phyloP scores from a whole-genome alignment of 768 basidiomycete genomes.

The Tricholoma hemisulphureum region DNA sequence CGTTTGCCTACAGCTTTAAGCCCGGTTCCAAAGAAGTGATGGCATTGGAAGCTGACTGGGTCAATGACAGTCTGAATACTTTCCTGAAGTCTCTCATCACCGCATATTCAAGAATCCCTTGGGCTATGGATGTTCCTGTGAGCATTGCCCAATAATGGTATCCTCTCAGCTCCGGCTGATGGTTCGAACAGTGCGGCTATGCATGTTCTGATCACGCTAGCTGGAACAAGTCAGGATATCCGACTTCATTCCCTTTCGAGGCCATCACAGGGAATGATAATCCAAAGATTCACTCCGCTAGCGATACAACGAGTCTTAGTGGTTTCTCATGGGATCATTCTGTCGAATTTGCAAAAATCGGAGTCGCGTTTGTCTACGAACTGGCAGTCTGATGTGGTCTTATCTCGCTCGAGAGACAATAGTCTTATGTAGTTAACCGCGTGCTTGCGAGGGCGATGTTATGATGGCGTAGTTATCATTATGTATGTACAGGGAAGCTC shows the following conservation, averaged over 20 bases:
- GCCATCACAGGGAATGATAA: constrained; percentile 42
- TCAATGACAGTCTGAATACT: constrained; percentile 39
- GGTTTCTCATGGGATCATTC: constrained; percentile 53
- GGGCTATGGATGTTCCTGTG: constrained; percentile 37
- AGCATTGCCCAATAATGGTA: constrained; percentile 12
- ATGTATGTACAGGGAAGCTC: too few relatives aligned
- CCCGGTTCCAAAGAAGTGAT: constrained; percentile 43
- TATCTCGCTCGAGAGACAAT: too few relatives aligned
- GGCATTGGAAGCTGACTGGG: constrained; percentile 40
- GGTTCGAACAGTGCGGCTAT: constrained; percentile 32
- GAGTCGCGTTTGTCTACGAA: constrained; percentile 57
- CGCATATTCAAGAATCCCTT: constrained; percentile 36
- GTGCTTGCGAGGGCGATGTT: too few relatives aligned
- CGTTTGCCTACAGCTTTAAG: constrained; percentile 40
- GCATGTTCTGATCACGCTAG: constrained; percentile 48
- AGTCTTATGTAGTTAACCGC: too few relatives aligned
- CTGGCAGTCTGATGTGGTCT: constrained; percentile 27
- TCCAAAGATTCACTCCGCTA: constrained; percentile 41
- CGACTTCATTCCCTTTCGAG: constrained; percentile 43
- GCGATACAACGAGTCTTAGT: constrained; percentile 44
- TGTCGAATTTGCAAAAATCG: constrained; percentile 60
- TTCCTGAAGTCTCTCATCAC: constrained; percentile 43
- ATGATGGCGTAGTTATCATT: too few relatives aligned
- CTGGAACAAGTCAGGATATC: constrained; percentile 43
- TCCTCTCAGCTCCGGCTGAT: neutral